phyloP scores from a whole-genome alignment of 345 rosid species.

The Rhodamnia argentea region DNA sequence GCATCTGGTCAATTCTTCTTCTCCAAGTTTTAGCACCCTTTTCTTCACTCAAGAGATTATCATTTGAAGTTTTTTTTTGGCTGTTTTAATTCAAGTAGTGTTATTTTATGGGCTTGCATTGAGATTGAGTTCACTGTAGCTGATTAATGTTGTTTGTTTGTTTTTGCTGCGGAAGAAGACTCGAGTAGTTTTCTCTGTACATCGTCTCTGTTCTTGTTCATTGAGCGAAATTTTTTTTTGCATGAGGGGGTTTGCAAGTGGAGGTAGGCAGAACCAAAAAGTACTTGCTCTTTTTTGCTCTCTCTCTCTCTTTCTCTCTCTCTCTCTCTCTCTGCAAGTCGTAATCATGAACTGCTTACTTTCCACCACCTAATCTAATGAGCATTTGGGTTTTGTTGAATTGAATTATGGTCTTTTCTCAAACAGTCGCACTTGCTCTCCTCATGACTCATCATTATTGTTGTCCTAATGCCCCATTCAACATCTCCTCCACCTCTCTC shows the following conservation, averaged over 20 bases:
- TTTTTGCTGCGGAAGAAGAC: background rate
- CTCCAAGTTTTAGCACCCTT: background rate
- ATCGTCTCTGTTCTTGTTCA: background rate
- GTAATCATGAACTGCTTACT: constrained; percentile 20
- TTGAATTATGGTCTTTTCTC: background rate
- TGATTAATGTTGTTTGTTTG: background rate
- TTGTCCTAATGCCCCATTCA: constrained; percentile 27
- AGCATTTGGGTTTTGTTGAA: background rate
- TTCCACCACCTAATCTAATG: constrained; percentile 28
- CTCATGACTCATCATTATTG: constrained; percentile 18
- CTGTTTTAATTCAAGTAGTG: background rate
- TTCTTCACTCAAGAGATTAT: background rate
- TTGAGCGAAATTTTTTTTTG: background rate
- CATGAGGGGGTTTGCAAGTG: background rate
- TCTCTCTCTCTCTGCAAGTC: background rate
- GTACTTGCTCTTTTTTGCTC: background rate
- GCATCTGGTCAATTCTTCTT: background rate
- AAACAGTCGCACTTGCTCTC: constrained; percentile 6
- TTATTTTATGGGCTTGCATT: background rate
- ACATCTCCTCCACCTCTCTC: constrained; percentile 7
- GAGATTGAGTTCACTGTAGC: background rate
- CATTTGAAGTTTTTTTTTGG: background rate
- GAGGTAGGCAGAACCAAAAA: background rate
- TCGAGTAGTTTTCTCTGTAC: background rate
- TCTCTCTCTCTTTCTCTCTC: background rate